These are phyloP conservation scores for Pezizomycotina sp. DNA, from an alignment of 2,329 filamentous ascomycete species.

Conservation along the genomic window DNA sequence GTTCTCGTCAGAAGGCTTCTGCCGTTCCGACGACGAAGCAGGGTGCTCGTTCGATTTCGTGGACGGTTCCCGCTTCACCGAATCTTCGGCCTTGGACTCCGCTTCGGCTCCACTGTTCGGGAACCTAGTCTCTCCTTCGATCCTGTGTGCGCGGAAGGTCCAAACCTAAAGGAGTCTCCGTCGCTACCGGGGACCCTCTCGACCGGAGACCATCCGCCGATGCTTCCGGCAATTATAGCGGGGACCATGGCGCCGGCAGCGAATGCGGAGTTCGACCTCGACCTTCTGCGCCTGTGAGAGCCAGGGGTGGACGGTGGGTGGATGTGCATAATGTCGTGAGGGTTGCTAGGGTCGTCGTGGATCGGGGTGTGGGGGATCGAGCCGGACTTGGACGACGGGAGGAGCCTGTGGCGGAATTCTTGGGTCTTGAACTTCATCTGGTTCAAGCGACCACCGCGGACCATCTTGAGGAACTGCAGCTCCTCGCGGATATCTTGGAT, in stretches of 20 bases:
- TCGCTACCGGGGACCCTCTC: slow-evolving; percentile 19
- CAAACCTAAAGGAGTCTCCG: no score
- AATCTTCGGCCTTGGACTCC: no score
- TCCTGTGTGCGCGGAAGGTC: no score
- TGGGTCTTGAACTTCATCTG: slow-evolving; percentile 48
- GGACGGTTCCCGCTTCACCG: no score
- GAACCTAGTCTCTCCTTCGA: no score
- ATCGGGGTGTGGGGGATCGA: slow-evolving; percentile 46
- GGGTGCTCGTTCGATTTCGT: no score
- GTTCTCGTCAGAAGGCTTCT: no score
- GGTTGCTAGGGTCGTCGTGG: slow-evolving; percentile 47
- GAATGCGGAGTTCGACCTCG: slow-evolving; percentile 42
- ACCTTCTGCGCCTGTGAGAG: slow-evolving; percentile 46
- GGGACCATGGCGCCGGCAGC: slow-evolving; percentile 35
- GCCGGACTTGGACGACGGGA: slow-evolving; percentile 47
- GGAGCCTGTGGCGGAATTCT: slow-evolving; percentile 52
- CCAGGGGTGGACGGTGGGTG: slow-evolving; percentile 37
- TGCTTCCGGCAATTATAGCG: slow-evolving; percentile 25
- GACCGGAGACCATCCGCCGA: slow-evolving; percentile 25
- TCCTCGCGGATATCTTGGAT: slow-evolving; percentile 63
- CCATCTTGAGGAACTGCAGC: slow-evolving; percentile 59
- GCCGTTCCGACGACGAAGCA: no score
- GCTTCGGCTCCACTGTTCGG: no score
- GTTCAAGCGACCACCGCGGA: slow-evolving; percentile 69
- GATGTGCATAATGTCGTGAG: slow-evolving; percentile 35